Conservation (phyloP, 108 stramenopile genomes). For the Cyclotella distinguenda region DNA sequence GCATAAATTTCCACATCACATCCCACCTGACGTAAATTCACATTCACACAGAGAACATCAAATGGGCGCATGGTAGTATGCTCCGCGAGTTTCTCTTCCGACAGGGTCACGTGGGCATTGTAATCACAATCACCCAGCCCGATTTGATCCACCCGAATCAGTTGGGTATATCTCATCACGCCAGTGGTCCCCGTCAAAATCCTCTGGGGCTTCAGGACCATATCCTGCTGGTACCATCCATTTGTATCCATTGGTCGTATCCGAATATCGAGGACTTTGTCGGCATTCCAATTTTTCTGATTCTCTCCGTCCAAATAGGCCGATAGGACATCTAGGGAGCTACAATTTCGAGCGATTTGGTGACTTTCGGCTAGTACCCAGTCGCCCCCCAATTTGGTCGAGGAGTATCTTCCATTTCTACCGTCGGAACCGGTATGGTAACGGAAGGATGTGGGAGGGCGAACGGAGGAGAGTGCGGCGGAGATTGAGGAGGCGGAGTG, state of each 20-base stretch:
- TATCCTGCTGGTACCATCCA: constrained; percentile 45
- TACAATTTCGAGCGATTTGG: constrained; percentile 49
- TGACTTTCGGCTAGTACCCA: constrained; percentile 58
- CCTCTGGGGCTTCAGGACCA: constrained; percentile 53
- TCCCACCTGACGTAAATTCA: constrained; percentile 47
- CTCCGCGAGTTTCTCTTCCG: constrained; percentile 36
- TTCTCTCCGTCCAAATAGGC: constrained; percentile 54
- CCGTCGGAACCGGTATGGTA: constrained; percentile 38
- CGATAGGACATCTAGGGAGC: constrained; percentile 39
- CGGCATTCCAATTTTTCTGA: constrained; percentile 54
- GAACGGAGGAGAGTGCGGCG: background rate
- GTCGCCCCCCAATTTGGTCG: constrained; percentile 53
- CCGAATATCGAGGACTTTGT: constrained; percentile 45
- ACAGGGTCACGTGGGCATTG: constrained; percentile 19
- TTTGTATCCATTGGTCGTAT: constrained; percentile 8
- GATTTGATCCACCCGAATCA: constrained; percentile 51
- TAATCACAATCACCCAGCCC: constrained; percentile 43
- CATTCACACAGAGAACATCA: constrained; percentile 51
- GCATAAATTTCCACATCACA: constrained; percentile 55
- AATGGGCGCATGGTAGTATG: constrained; percentile 44
- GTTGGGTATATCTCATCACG: constrained; percentile 54
- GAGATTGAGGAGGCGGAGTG: constrained; percentile 1
- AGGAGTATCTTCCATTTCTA: constrained; percentile 46
- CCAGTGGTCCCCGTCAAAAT: constrained; percentile 52
- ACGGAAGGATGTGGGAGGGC: constrained; percentile 31